Conservation (phyloP, 1,139 yeast species). For the Wickerhamomyces sp. region DNA sequence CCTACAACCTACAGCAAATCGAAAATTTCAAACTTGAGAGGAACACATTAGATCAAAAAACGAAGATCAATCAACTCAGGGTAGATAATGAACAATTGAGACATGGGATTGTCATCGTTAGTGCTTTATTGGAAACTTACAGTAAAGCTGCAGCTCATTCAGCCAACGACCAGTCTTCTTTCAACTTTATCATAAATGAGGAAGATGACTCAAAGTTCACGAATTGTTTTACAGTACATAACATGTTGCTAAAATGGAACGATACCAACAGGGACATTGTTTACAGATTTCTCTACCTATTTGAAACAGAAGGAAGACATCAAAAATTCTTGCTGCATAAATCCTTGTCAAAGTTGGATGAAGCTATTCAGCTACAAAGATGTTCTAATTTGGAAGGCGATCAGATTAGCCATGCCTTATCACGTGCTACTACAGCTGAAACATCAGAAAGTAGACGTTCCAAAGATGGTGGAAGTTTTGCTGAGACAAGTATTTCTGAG, state of each 20-base stretch:
- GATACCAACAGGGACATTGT: conserved; percentile 59
- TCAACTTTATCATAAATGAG: conserved; percentile 8
- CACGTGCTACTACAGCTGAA: conserved; percentile 18
- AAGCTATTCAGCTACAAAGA: conserved; percentile 30
- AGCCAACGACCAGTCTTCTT: conserved; percentile 4
- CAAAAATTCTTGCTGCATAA: conserved; percentile 56
- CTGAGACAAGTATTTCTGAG: conserved; percentile 15
- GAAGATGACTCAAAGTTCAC: conserved; percentile 16
- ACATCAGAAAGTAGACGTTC: conserved; percentile 6
- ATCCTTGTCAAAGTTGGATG: conserved; percentile 63
- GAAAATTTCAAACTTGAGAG: background rate
- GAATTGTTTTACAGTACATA: conserved; percentile 76
- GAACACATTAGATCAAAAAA: conserved; percentile 1
- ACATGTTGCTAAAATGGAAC: conserved; percentile 77
- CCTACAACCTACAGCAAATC: conserved; percentile 8
- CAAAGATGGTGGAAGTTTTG: conserved; percentile 5
- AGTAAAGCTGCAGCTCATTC: conserved; percentile 3
- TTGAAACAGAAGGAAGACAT: conserved; percentile 50
- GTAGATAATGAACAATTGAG: conserved; percentile 24
- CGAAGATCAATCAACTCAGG: conserved; percentile 14
- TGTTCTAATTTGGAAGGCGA: conserved; percentile 11
- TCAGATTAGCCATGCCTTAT: conserved; percentile 1
- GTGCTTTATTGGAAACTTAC: conserved; percentile 23
- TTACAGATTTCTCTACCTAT: conserved; percentile 55
- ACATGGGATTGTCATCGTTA: conserved; percentile 35